A percentile compares a stretch with the other conserved stretches of the same genome.
These are phyloP conservation scores for Sodiomyces alkalinus DNA, from an alignment of 2,329 filamentous ascomycete species.

Conservation along the genomic window DNA sequence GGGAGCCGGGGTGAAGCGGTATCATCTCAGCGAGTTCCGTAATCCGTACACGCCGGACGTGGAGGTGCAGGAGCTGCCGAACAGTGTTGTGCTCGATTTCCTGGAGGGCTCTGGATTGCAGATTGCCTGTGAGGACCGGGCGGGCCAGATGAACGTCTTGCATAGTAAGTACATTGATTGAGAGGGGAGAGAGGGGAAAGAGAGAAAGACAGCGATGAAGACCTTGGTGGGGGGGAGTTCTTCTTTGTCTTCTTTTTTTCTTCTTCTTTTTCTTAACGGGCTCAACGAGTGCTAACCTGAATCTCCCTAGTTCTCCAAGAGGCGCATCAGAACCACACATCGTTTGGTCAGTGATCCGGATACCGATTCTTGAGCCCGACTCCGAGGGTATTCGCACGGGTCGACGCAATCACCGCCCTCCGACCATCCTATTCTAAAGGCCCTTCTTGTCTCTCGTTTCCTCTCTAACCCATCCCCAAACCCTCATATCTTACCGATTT, in stretches of 20 bases:
- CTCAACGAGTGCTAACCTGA: constrained; percentile 15
- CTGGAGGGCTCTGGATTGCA: constrained; percentile 46
- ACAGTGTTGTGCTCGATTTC: constrained; percentile 56
- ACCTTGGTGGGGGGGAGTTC: too few species aligned
- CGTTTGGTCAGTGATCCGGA: constrained; percentile 17
- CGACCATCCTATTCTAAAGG: not conserved
- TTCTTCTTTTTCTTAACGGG: too few species aligned
- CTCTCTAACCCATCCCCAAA: constrained; percentile 6
- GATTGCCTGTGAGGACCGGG: constrained; percentile 47
- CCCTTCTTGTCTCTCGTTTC: constrained; percentile 3
- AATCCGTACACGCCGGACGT: constrained; percentile 72
- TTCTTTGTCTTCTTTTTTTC: too few species aligned
- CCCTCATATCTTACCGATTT: too few species aligned
- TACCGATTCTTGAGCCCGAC: too few species aligned
- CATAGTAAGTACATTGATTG: constrained; percentile 34
- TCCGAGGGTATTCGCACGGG: too few species aligned
- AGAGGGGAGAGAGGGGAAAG: too few species aligned
- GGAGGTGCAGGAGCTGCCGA: constrained; percentile 81
- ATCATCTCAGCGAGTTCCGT: constrained; percentile 74
- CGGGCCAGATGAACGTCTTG: constrained; percentile 39
- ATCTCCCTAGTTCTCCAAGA: constrained; percentile 23
- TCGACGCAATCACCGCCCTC: too few species aligned
- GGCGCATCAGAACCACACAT: constrained; percentile 20
- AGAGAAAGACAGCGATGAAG: too few species aligned
- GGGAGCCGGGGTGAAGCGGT: constrained; percentile 49